A percentile compares a stretch with the other conserved stretches of the same genome.
Conservation (phyloP, 2,329 filamentous ascomycete genomes). For the Myriosclerotinia scirpicola region DNA sequence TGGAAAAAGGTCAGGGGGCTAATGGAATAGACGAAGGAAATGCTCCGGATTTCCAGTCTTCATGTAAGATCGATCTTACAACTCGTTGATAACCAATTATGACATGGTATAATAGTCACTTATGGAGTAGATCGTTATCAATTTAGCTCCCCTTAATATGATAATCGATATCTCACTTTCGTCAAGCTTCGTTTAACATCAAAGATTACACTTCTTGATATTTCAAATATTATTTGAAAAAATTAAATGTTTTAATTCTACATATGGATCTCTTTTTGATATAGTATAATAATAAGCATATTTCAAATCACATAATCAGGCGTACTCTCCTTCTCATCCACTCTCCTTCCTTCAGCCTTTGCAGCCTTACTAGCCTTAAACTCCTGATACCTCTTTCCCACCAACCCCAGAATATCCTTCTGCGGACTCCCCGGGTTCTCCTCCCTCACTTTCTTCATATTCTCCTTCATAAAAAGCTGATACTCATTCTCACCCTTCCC, state of each 20-base stretch:
- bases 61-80: no score
- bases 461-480: constrained; percentile 62
- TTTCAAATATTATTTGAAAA: no score
- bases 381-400: constrained; percentile 63
- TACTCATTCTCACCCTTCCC: constrained; percentile 47
- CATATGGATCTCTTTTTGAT: no score
- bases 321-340: constrained; percentile 23
- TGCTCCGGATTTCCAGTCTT: neutral
- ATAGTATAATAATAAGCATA: no score
- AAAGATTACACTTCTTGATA: no score
- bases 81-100: no score
- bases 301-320: constrained; percentile 22
- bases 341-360: neutral
- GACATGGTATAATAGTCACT: no score
- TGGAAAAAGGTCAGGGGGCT: neutral
- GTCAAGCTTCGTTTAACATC: no score
- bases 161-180: no score
- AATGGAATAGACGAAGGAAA: neutral
- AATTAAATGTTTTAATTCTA: no score
- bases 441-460: constrained; percentile 62
- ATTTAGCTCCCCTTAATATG: no score
- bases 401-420: constrained; percentile 67
- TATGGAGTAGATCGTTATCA: no score
- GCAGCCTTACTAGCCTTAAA: constrained; percentile 44
- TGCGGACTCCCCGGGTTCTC: constrained; percentile 56